Conservation (phyloP, 2,329 filamentous ascomycete species). For the Alternaria arbusti region DNA sequence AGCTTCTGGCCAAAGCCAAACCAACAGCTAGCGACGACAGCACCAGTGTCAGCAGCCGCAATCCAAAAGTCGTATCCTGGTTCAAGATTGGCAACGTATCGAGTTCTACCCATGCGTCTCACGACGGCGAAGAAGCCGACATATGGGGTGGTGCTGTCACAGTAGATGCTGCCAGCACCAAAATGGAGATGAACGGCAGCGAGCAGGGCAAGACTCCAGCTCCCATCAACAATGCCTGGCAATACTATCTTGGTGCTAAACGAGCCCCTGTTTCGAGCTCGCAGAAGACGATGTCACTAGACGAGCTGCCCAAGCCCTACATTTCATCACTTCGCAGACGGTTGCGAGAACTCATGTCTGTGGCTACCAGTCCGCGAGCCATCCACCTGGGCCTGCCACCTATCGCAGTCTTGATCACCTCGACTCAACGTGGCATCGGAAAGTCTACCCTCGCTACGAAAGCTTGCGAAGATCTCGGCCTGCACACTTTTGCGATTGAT, state of each 20-base stretch:
- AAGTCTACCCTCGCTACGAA: conserved; percentile 80
- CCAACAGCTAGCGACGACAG: conserved; percentile 38
- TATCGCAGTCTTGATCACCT: conserved; percentile 84
- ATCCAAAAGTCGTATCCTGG: conserved; percentile 72
- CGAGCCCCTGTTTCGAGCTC: conserved; percentile 65
- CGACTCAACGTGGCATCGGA: conserved; percentile 90
- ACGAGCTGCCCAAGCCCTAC: conserved; percentile 51
- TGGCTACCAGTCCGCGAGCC: conserved; percentile 85
- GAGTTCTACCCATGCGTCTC: conserved; percentile 57
- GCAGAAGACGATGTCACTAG: conserved; percentile 61
- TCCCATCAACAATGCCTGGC: conserved; percentile 79
- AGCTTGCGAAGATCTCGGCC: conserved; percentile 85
- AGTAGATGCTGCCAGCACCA: conserved; percentile 84
- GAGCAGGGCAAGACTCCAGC: conserved; percentile 82
- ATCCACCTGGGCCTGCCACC: conserved; percentile 87
- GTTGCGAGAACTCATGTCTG: conserved; percentile 82
- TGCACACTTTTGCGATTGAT: conserved; percentile 88
- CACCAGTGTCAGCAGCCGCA: conserved; percentile 16
- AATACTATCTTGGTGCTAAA: conserved; percentile 84
- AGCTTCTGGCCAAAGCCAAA: conserved; percentile 59
- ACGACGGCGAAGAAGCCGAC: conserved; percentile 68
- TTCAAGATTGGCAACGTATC: conserved; percentile 79
- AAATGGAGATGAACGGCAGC: conserved; percentile 90
- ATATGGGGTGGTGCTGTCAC: conserved; percentile 86
- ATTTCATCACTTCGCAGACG: conserved; percentile 62